These are phyloP conservation scores for Tardiomyces depauwii DNA, from an alignment of 1,139 yeast species.

Conservation along the genomic window DNA sequence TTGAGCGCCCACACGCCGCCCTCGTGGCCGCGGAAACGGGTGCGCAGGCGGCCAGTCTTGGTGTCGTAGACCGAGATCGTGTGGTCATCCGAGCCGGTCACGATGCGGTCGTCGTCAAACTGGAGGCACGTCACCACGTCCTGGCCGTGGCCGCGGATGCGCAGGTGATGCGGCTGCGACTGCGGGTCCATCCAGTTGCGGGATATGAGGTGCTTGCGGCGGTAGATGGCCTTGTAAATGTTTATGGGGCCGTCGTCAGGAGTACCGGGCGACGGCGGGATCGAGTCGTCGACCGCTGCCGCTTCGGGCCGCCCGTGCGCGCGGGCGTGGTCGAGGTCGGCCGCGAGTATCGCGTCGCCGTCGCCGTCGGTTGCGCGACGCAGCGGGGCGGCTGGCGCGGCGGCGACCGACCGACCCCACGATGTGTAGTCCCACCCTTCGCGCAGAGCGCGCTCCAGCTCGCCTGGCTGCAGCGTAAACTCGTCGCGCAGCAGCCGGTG, in stretches of 20 bases:
- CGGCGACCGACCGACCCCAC: not conserved
- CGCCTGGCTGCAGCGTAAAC: constrained; percentile 15
- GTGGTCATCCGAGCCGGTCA: constrained; percentile 88
- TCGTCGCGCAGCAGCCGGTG: constrained; percentile 24
- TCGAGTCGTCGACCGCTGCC: no score
- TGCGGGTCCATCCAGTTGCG: constrained; percentile 76
- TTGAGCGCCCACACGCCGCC: constrained; percentile 99
- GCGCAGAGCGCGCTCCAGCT: constrained; percentile 18
- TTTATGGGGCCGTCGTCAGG: constrained; percentile 5
- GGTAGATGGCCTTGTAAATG: constrained; percentile 46
- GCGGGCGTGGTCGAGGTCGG: no score
- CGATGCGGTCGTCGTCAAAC: constrained; percentile 81
- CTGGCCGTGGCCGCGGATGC: constrained; percentile 63
- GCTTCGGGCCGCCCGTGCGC: no score
- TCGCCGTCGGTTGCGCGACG: no score
- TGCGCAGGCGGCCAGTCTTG: constrained; percentile 47
- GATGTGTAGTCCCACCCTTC: constrained; percentile 26
- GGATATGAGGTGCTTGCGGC: constrained; percentile 53
- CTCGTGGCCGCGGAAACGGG: constrained; percentile 65
- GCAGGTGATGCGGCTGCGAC: constrained; percentile 56
- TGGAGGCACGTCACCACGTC: constrained; percentile 91
- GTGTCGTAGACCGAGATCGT: constrained; percentile 76
- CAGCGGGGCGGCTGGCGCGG: no score
- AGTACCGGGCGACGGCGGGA: no score
- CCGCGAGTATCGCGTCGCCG: no score